Evolutionary conservation across 805 yeast genomes (phyloP), one percentile per base, ranked within the genome.

Genomic region (Candida sakaeoensis): DNA sequence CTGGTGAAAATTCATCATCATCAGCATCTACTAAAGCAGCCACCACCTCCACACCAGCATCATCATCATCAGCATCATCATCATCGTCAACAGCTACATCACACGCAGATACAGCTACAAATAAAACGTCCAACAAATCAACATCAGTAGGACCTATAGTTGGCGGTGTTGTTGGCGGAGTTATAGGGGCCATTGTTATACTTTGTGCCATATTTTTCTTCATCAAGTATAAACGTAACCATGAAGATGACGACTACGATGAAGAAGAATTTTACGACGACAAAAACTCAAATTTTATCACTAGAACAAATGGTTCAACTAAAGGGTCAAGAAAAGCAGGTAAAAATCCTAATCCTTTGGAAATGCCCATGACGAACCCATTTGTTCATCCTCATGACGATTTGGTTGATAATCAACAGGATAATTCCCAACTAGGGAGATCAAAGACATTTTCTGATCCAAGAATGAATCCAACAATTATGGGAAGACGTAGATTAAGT

Each of bases 401-500:
- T 33, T 52, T 58, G 30, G 60, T 55, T 2, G 39, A 31, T 9
- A 23, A 34, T n/a, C 18, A 19, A 9, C 25, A 36, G 13, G 21
- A 14, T 8, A 3, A 12, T 3, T 13, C 18, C 8, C n/a, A 12
- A 18, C 25, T 36, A 26, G 39, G 33, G 25, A 26, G 39, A 19
- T 13, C 26, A 4, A 36, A 36, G 13, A 36, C 39, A 23, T 44
- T 62, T 39, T 63, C 48, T 32, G 90, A 79, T 58, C 88, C 84
- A 36, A 69, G 89, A 42, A 62, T 83, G 46, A 82, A 83, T 57
- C 88, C 89, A 1, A 74, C 78, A 32, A 79, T 85, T 83, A 66
- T 85, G 59, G 95, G 95, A 27, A 78, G 90, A 55, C 79, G 95
- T 54, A 70, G 96, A 48, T 71, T 86, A 45, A 80, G 89, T 52